These are phyloP conservation scores for Arctostaphylos glauca DNA, from an alignment of 148 eudicot species.

Conservation along the genomic window DNA sequence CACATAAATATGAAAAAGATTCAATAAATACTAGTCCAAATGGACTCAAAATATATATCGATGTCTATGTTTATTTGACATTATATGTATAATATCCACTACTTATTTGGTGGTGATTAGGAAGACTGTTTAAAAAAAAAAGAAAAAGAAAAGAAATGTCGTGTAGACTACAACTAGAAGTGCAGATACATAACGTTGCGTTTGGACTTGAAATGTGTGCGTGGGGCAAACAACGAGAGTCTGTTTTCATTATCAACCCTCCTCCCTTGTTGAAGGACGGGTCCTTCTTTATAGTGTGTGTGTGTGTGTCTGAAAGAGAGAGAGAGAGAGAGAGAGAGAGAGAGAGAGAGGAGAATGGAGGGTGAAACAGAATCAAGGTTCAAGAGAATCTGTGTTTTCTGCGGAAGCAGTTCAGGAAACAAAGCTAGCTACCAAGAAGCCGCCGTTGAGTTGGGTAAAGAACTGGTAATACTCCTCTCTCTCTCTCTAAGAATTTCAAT, in stretches of 20 bases:
- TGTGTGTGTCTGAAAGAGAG: background rate
- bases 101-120: too few species aligned
- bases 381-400: constrained; percentile 55
- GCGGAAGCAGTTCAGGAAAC: constrained; percentile 59
- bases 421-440: constrained; percentile 59
- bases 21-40: too few species aligned
- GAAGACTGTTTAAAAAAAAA: too few species aligned
- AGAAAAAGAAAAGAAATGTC: too few species aligned
- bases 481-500: background rate
- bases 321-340: background rate
- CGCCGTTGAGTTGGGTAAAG: constrained; percentile 51
- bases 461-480: constrained; percentile 39
- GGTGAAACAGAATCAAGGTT: constrained; percentile 39
- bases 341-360: constrained; percentile 17
- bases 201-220: constrained; percentile 4
- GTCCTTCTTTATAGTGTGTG: background rate
- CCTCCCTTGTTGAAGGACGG: background rate
- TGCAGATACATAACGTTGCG: background rate
- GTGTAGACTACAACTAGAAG: background rate
- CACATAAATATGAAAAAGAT: too few species aligned
- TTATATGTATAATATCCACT: too few species aligned
- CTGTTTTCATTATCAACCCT: constrained; percentile 17
- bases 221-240: background rate
- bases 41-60: too few species aligned
- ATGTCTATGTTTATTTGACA: too few species aligned